Conservation (phyloP, 371 early-diverging fungal species). For the Mucor irregularis region DNA sequence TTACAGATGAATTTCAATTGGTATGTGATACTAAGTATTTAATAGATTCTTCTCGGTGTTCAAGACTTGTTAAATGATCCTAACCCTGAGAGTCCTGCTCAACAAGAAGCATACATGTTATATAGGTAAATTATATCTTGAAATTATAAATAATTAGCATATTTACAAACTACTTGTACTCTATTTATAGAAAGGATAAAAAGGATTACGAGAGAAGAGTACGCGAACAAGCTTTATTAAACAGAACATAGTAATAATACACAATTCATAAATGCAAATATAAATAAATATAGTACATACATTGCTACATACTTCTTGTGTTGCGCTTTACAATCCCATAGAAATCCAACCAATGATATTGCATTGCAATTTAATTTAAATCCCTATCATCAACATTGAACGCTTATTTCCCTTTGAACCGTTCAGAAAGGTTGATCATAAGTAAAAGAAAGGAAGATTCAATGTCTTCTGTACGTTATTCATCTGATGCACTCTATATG, state of each 20-base stretch:
- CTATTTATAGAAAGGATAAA: conserved; percentile 53
- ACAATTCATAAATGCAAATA: no score
- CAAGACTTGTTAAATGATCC: conserved; percentile 97
- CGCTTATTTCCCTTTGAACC: no score
- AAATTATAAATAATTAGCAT: background rate
- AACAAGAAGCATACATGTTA: conserved; percentile 89
- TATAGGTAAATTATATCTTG: conserved; percentile 62
- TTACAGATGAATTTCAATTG: background rate
- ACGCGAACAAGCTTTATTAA: conserved; percentile 69
- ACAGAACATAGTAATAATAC: conserved; percentile 25
- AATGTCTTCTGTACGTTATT: background rate
- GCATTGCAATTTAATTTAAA: no score
- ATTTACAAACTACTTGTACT: background rate
- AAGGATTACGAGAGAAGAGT: conserved; percentile 77
- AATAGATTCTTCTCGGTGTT: conserved; percentile 81
- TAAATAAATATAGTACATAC: no score
- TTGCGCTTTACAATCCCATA: background rate
- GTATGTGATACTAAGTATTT: background rate
- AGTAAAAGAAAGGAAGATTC: background rate
- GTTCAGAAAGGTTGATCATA: no score
- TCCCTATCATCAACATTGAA: no score
- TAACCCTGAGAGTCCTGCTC: conserved; percentile 96
- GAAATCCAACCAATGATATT: no score
- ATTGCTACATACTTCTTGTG: background rate
- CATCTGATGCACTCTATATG: background rate